Evolutionary conservation across 1,284 basidiomycete genomes (phyloP).

Genomic region (Ustilago hordei): DNA sequence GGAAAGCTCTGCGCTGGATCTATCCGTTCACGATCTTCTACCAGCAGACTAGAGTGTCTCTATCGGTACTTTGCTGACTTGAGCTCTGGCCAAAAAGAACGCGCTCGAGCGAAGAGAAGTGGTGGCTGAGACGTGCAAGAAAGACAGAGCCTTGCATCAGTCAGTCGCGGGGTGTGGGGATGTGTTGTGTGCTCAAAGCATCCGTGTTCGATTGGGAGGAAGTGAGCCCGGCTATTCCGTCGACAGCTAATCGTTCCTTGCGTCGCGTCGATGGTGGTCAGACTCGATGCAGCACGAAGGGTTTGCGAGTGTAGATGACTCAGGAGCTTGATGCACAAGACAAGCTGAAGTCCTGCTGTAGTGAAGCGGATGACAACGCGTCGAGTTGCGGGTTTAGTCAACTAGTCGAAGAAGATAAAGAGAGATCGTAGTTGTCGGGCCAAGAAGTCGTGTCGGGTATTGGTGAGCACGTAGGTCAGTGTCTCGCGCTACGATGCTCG

Average conservation of each 20-base stretch:
- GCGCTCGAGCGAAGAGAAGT: too few relatives aligned
- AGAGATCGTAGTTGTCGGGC: background rate
- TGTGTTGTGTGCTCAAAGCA: background rate
- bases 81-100: too few relatives aligned
- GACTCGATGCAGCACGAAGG: too few relatives aligned
- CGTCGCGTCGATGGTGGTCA: background rate
- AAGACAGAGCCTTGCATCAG: too few relatives aligned
- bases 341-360: background rate
- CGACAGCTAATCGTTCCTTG: background rate
- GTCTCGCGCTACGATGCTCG: too few relatives aligned
- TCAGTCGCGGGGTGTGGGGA: too few relatives aligned
- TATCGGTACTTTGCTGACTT: too few relatives aligned
- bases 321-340: too few relatives aligned
- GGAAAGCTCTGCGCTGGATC: slow-evolving; percentile 1
- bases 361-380: background rate
- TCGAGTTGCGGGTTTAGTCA: background rate
- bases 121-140: too few relatives aligned
- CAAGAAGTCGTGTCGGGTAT: background rate
- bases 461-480: background rate
- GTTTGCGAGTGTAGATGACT: too few relatives aligned
- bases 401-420: background rate
- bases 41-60: too few relatives aligned
- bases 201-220: background rate
- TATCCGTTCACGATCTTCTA: background rate
- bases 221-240: background rate